Evolutionary conservation across 768 basidiomycete species (phyloP), one percentile per base, ranked within the genome.

Genomic region (Pholiota microspora): DNA sequence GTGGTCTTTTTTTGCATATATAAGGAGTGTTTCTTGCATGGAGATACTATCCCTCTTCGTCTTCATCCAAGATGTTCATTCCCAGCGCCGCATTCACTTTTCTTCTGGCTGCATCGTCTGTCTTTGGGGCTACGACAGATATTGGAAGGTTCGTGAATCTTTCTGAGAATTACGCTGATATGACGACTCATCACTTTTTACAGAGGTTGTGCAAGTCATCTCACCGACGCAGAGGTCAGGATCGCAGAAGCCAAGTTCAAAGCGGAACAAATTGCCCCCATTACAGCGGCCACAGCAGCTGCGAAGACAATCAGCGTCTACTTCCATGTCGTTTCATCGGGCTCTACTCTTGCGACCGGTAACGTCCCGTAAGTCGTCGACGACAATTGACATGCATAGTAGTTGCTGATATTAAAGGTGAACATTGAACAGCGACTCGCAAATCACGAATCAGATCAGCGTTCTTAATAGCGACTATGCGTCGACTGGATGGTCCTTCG

Each of bases 391-490:
- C n/a, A 49, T 5, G n/a, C 7, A 32, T 8, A 12, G n/a, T 16
- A 12, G n/a, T 16, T 13, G 18, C 1, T 29, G 23, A n/a, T 18
- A 27, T 24, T 35, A 8, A 25, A 25, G 12, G 6, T 31, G 29
- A 31, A 31, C 29, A 31, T 31, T 31, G 12, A 31, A 6, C 62
- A 74, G 76, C 38, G 67, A 73, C 47, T 70, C 68, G 4, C 75
- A 75, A 62, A 58, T 77, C 45, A 18, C 55, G 10, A 47, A 55
- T 31, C 73, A 77, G 56, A 74, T 83, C 49, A 28, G 45, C 13
- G 68, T 70, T 38, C 70, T 78, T 64, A 79, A 82, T 57, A 54
- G 52, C 6, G 77, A 71, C 42, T 82, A 77, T 59, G 55, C 67
- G 4, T 78, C 53, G 64, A 66, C 44, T 83, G 72, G 68, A 35